Percentiles rank a stretch among this genome's conserved stretches.
Evolutionary conservation across 1,284 basidiomycete species (phyloP).

Genomic region (Lignosus rhinocerotis): DNA sequence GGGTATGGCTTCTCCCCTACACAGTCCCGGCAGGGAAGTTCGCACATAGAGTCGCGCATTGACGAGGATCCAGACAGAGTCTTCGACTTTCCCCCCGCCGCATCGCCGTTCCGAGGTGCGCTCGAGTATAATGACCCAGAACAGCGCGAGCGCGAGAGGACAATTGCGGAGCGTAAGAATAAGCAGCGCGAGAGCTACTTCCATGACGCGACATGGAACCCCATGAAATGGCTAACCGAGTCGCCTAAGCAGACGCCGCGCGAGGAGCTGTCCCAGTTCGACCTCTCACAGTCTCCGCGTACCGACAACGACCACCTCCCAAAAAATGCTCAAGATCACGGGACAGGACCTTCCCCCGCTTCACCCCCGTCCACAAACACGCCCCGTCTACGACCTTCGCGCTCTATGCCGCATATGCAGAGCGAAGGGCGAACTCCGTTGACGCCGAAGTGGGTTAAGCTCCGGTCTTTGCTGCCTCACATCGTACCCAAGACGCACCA

Average conservation of each 20-base stretch:
- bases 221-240: constrained; percentile 59
- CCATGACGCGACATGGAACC: constrained; percentile 50
- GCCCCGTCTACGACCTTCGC: constrained; percentile 33
- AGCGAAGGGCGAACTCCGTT: constrained; percentile 17
- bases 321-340: constrained; percentile 6
- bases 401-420: constrained; percentile 47
- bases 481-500: constrained; percentile 38
- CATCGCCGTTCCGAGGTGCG: constrained; percentile 59
- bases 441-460: constrained; percentile 54
- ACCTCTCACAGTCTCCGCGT: constrained; percentile 4
- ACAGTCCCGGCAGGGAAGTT: constrained; percentile 28
- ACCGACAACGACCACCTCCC: constrained; percentile 7
- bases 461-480: constrained; percentile 67
- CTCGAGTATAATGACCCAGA: constrained; percentile 48
- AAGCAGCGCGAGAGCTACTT: constrained; percentile 53
- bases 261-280: constrained; percentile 36
- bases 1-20: constrained; percentile 37
- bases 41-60: constrained; percentile 19
- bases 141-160: constrained; percentile 42
- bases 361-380: constrained; percentile 9
- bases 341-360: constrained; percentile 4
- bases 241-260: constrained; percentile 36
- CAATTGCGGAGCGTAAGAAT: constrained; percentile 51
- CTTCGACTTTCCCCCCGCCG: constrained; percentile 32
- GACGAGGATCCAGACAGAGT: constrained; percentile 34